phyloP scores from a whole-genome alignment of 176 grass and related monocot species.

The Echinochloa phyllopogon region DNA sequence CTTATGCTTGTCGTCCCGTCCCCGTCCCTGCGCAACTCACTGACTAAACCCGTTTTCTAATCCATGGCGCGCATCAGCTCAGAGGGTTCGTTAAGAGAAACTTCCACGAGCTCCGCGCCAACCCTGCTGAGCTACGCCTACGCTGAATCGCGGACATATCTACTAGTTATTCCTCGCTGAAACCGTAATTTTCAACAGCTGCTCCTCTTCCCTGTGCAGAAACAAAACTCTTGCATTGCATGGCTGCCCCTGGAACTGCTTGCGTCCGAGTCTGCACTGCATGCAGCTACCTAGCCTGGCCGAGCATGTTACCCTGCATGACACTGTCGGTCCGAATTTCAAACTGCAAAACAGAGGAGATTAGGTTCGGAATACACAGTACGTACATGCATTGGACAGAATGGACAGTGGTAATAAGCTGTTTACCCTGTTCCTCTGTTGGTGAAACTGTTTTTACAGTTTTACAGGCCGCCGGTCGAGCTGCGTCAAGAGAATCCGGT shows the following conservation, averaged over 20 bases:
- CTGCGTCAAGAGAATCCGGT: background rate
- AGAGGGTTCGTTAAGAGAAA: conserved; percentile 6
- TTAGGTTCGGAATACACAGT: background rate
- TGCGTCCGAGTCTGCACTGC: background rate
- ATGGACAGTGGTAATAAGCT: background rate
- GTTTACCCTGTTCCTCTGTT: background rate
- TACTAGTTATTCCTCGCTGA: background rate
- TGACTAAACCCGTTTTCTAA: background rate
- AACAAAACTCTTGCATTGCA: background rate
- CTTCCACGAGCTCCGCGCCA: conserved; percentile 22
- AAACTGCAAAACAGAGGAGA: background rate
- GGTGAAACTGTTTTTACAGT: background rate
- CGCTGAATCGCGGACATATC: background rate
- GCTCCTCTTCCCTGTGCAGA: background rate
- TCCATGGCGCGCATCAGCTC: background rate
- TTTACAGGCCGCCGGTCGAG: background rate
- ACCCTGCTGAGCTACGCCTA: background rate
- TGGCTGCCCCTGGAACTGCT: background rate
- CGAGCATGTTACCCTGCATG: background rate
- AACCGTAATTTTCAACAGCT: background rate
- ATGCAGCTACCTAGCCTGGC: background rate
- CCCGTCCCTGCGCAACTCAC: background rate
- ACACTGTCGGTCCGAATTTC: background rate
- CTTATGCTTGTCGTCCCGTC: conserved; percentile 20
- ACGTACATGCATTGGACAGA: background rate